Evolutionary conservation across 257 asterid genomes (phyloP).

Genomic region (Parsonsia alboflavescens): DNA sequence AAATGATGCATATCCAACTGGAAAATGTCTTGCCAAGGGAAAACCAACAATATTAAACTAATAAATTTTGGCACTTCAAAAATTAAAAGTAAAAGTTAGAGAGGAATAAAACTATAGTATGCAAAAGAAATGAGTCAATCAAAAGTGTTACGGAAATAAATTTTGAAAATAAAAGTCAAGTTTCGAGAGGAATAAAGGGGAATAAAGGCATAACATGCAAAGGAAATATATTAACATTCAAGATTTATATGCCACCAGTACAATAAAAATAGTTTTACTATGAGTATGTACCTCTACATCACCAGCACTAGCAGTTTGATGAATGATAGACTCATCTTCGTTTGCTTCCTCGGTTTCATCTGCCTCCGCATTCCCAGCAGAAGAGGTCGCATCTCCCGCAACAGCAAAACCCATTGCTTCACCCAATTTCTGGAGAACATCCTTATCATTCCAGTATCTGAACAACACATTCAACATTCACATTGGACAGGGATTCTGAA

Average conservation of each 20-base stretch:
- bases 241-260: neutral
- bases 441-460: constrained; percentile 94
- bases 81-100: neutral
- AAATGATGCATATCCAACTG: neutral
- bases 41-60: neutral
- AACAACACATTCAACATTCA: constrained; percentile 1
- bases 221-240: neutral
- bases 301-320: constrained; percentile 82
- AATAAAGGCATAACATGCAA: neutral
- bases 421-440: constrained; percentile 78
- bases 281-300: constrained; percentile 61
- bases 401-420: constrained; percentile 93
- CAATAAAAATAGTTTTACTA: neutral
- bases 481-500: constrained; percentile 13
- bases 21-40: neutral
- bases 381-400: constrained; percentile 56
- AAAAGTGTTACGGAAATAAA: neutral
- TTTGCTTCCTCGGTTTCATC: constrained; percentile 70
- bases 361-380: constrained; percentile 56
- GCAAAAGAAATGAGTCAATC: neutral
- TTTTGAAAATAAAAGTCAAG: neutral
- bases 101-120: neutral
- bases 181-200: neutral
- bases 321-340: constrained; percentile 89
- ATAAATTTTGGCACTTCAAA: neutral